phyloP scores from a whole-genome alignment of 495 filamentous ascomycete species.

The Hypoxylon perforatum region DNA sequence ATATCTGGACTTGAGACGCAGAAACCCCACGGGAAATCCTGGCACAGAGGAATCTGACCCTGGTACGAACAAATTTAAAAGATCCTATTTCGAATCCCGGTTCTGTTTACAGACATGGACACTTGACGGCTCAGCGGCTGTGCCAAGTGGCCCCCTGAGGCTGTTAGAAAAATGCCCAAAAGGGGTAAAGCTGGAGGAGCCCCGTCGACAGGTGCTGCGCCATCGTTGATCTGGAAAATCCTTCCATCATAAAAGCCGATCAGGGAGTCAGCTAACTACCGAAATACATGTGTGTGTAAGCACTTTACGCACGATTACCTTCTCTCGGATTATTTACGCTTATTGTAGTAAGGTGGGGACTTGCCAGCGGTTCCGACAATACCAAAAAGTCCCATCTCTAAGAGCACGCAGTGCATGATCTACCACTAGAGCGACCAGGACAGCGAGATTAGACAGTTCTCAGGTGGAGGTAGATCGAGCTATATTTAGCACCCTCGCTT shows the following conservation, averaged over 20 bases:
- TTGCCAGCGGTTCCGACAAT: no score
- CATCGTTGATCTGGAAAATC: slow-evolving; percentile 1
- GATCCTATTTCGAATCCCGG: background rate
- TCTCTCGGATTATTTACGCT: background rate
- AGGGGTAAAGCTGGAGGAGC: background rate
- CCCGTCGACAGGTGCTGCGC: background rate
- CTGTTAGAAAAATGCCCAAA: background rate
- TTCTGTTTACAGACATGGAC: no score
- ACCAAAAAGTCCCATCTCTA: no score
- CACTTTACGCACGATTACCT: no score
- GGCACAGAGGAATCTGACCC: background rate
- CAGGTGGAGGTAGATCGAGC: no score
- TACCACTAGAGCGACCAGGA: no score
- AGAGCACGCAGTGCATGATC: no score
- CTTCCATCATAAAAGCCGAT: background rate
- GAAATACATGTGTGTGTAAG: no score
- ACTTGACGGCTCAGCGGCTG: no score
- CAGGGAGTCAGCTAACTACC: background rate
- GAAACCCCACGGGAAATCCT: background rate
- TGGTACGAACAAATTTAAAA: background rate
- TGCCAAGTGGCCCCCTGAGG: background rate
- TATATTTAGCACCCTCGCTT: background rate
- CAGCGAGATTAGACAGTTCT: no score
- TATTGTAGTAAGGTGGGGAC: no score
- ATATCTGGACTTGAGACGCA: background rate